Percentiles rank a stretch among this genome's conserved stretches.
Conservation (phyloP, 495 filamentous ascomycete species). For the Penicillium verhagenii region DNA sequence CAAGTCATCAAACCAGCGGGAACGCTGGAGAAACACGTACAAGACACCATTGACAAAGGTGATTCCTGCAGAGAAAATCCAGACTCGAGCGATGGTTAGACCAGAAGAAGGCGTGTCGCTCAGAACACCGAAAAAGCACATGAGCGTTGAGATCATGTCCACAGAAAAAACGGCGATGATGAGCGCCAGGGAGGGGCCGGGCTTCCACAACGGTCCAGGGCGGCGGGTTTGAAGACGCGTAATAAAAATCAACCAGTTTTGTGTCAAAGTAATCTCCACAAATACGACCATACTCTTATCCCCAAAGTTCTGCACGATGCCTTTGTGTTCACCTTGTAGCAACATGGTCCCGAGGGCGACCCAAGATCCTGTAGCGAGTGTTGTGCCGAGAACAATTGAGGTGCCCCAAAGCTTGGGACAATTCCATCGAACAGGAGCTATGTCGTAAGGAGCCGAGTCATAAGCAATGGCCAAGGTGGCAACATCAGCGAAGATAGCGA, state of each 20-base stretch:
- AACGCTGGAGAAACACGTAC: constrained; percentile 77
- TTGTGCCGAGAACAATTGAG: constrained; percentile 75
- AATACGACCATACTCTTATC: constrained; percentile 79
- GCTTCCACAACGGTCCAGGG: constrained; percentile 67
- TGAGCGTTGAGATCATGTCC: constrained; percentile 78
- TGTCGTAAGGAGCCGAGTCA: constrained; percentile 86
- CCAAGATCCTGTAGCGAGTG: constrained; percentile 82
- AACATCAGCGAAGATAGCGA: constrained; percentile 93
- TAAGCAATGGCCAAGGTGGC: constrained; percentile 92
- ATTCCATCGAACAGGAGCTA: constrained; percentile 91
- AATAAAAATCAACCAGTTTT: constrained; percentile 97
- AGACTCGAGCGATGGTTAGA: constrained; percentile 79
- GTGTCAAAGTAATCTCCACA: constrained; percentile 84
- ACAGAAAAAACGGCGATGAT: constrained; percentile 72
- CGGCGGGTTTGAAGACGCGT: constrained; percentile 68
- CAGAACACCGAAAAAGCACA: constrained; percentile 82
- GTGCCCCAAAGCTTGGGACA: constrained; percentile 90
- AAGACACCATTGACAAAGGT: constrained; percentile 64
- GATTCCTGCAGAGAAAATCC: constrained; percentile 84
- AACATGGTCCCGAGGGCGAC: constrained; percentile 79
- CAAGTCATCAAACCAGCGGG: constrained; percentile 77
- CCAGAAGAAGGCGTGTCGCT: constrained; percentile 64
- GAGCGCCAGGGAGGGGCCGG: constrained; percentile 79
- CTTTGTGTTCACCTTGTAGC: constrained; percentile 60
- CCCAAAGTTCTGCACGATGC: constrained; percentile 86